Evolutionary conservation across 352 stramenopile species (phyloP), one percentile per base, ranked within the genome.

Genomic region (Thraustochytrium sp.): DNA sequence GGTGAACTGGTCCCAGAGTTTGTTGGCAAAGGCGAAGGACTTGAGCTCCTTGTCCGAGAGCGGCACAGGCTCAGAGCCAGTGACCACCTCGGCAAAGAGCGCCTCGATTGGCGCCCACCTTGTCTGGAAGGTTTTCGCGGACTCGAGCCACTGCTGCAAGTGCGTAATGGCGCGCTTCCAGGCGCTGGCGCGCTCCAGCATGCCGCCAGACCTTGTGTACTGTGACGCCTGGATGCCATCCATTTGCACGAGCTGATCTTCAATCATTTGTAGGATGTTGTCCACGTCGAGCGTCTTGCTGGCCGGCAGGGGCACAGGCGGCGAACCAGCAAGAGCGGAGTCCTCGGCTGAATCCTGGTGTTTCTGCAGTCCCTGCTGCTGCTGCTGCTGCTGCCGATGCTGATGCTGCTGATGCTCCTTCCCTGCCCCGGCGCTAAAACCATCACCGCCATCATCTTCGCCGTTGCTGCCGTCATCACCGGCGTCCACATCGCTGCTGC

Each of bases 41-140:
- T 73, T 65, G 40, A 82, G 1, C 16, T 82, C 74, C 55, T 82
- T 82, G 21, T 82, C 53, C 51, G n/a, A 34, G 11, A 82, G 26
- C 54, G 78, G 11, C 3, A 82, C 51, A 0, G 53, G n/a, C 5
- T 26, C 5, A 23, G 4, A 3, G 8, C 13, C 42, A 2, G 18
- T 31, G 2, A 11, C 3, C n/a, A 26, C 3, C 21, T 82, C 53
- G 2, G 74, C 42, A 82, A 73, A 73, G 4, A 82, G 31, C 16
- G 74, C 74, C 42, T 82, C 74, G 16, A 82, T 82, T 29, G 74
- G 74, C 38, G 78, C 74, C 74, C 74, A 82, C 23, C 42, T 55
- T 11, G 23, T 82, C 74, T 82, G 74, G 46, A 82, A 82, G 16
- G 23, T 29, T 11, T 11, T 56, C 26, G 78, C 42, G 5, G 51